phyloP scores from a whole-genome alignment of 2,329 filamentous ascomycete species.

The Madurella mycetomatis region DNA sequence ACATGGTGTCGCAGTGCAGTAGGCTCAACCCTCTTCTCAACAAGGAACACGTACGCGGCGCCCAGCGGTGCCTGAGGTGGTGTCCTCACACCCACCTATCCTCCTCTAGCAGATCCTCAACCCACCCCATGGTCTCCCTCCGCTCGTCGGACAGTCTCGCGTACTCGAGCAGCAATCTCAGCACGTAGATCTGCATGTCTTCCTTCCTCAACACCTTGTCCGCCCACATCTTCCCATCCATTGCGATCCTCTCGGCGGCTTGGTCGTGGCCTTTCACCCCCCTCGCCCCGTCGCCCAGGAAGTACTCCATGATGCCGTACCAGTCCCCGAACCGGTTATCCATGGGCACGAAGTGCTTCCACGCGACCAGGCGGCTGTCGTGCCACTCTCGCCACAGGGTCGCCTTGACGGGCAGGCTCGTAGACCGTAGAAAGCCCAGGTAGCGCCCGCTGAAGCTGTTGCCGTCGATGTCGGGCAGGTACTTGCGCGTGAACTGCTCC shows the following conservation, averaged over 20 bases:
- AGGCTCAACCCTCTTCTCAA: neutral
- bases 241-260: constrained; percentile 60
- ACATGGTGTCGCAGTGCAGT: too few relatives aligned
- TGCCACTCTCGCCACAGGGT: constrained; percentile 81
- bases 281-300: constrained; percentile 53
- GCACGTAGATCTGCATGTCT: constrained; percentile 69
- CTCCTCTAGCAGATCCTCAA: constrained; percentile 41
- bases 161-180: constrained; percentile 61
- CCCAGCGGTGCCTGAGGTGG: neutral
- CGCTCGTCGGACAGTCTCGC: constrained; percentile 50
- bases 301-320: constrained; percentile 70
- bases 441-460: constrained; percentile 67
- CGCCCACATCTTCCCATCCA: constrained; percentile 63
- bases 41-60: neutral
- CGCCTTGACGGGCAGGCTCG: constrained; percentile 69
- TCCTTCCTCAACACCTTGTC: constrained; percentile 63
- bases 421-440: constrained; percentile 64
- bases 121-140: constrained; percentile 52
- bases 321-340: constrained; percentile 69
- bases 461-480: constrained; percentile 72
- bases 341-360: constrained; percentile 79
- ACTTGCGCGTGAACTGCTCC: constrained; percentile 60
- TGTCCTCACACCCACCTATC: neutral
- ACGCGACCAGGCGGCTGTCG: constrained; percentile 66
- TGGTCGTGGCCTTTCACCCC: constrained; percentile 45